Conservation (phyloP, 495 filamentous ascomycete genomes). For the Alectoria sarmentosa region DNA sequence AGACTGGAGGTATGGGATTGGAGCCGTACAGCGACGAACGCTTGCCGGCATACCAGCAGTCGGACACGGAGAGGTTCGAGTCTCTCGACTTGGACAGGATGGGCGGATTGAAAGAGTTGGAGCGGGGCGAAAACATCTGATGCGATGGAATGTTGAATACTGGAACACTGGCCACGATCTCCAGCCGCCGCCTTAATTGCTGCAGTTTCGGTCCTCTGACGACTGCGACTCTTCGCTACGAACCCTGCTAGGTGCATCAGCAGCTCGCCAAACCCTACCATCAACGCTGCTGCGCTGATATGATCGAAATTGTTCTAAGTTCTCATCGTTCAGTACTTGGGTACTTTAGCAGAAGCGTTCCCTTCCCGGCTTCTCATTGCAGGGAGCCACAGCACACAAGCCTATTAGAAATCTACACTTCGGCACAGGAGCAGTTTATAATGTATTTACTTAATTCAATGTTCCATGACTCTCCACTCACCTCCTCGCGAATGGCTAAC, state of each 20-base stretch:
- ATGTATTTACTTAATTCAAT: conserved; percentile 22
- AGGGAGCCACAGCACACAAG: conserved; percentile 1
- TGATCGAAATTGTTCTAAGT: not conserved
- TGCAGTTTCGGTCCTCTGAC: no score
- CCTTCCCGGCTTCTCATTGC: not conserved
- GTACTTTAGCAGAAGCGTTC: not conserved
- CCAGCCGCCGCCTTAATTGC: not conserved
- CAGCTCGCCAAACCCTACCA: not conserved
- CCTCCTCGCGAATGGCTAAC: not conserved
- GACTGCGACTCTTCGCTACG: conserved; percentile 14
- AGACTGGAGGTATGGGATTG: conserved; percentile 73
- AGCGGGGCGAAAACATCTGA: not conserved
- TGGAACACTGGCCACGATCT: not conserved
- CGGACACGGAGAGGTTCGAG: conserved; percentile 68
- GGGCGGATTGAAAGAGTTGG: conserved; percentile 77
- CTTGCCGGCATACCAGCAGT: conserved; percentile 81
- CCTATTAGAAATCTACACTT: conserved; percentile 6
- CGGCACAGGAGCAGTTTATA: conserved; percentile 6
- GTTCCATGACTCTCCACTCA: conserved; percentile 3
- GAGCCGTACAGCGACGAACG: conserved; percentile 73
- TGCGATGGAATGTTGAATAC: not conserved
- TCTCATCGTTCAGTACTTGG: not conserved
- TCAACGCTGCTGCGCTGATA: conserved; percentile 1
- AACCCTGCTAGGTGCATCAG: not conserved
- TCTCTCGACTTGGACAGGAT: conserved; percentile 91